Percentiles rank a stretch among this genome's conserved stretches.
phyloP scores from a whole-genome alignment of 179 eudicot species.

The Beta corolliflora region DNA sequence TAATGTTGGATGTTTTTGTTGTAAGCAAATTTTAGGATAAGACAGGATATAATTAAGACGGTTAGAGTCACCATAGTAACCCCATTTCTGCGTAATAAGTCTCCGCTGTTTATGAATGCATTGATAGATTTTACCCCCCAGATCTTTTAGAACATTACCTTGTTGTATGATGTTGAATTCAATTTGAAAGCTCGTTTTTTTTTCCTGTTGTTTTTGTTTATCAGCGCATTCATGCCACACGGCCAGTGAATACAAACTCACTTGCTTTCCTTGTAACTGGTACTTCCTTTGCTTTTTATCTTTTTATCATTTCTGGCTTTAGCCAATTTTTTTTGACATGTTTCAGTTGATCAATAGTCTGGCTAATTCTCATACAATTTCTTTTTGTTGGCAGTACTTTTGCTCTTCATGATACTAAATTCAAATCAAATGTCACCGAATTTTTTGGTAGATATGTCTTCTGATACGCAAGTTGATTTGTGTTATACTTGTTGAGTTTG shows the following conservation, averaged over 20 bases:
- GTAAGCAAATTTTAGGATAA: neutral
- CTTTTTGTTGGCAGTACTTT: slow-evolving; percentile 62
- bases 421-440: slow-evolving; percentile 92
- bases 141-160: neutral
- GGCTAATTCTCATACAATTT: neutral
- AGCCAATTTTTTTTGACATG: neutral
- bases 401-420: slow-evolving; percentile 87
- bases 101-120: neutral
- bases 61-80: neutral
- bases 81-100: neutral
- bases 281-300: slow-evolving; percentile 33
- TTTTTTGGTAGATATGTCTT: slow-evolving; percentile 61
- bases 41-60: neutral
- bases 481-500: neutral
- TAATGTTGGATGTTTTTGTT: neutral
- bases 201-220: slow-evolving; percentile 19
- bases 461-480: neutral
- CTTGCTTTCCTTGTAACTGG: slow-evolving; percentile 94
- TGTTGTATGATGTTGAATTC: slow-evolving; percentile 16
- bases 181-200: neutral
- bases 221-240: slow-evolving; percentile 84
- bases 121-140: neutral
- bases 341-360: neutral
- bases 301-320: slow-evolving; percentile 11
- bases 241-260: slow-evolving; percentile 81